Evolutionary conservation across 2,329 filamentous ascomycete genomes (phyloP).

Genomic region (Diaporthe ampelina): DNA sequence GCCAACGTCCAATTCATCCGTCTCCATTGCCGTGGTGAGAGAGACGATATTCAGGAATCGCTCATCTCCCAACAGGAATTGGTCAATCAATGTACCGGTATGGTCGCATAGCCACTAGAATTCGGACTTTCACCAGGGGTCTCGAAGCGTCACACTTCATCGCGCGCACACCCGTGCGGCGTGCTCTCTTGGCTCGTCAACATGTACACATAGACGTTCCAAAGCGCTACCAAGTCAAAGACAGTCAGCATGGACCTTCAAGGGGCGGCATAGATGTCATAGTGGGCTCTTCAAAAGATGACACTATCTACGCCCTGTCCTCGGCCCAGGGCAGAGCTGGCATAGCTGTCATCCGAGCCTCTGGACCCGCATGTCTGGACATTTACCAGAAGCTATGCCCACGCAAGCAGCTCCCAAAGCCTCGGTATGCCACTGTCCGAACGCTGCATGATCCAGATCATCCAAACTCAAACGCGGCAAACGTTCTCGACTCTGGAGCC

Average conservation of each 20-base stretch:
- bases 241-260: not conserved
- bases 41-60: not conserved
- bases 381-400: slow-evolving; percentile 70
- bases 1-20: not conserved
- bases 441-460: slow-evolving; percentile 73
- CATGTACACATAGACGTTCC: not conserved
- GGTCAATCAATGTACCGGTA: slow-evolving; percentile 43
- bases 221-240: not conserved
- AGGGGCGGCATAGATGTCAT: slow-evolving; percentile 26
- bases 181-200: not conserved
- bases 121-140: slow-evolving; percentile 11
- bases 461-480: slow-evolving; percentile 45
- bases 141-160: not conserved
- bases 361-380: slow-evolving; percentile 80
- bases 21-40: not conserved
- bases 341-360: slow-evolving; percentile 91
- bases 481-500: slow-evolving; percentile 83
- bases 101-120: slow-evolving; percentile 38
- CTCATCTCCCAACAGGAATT: not conserved
- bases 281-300: slow-evolving; percentile 48
- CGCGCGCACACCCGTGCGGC: not conserved
- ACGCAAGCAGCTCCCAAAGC: slow-evolving; percentile 57
- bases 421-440: slow-evolving; percentile 77
- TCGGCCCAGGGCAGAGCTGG: slow-evolving; percentile 88
- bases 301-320: slow-evolving; percentile 93